Conservation (phyloP, 805 yeast genomes). For the Candida nanaspora region DNA sequence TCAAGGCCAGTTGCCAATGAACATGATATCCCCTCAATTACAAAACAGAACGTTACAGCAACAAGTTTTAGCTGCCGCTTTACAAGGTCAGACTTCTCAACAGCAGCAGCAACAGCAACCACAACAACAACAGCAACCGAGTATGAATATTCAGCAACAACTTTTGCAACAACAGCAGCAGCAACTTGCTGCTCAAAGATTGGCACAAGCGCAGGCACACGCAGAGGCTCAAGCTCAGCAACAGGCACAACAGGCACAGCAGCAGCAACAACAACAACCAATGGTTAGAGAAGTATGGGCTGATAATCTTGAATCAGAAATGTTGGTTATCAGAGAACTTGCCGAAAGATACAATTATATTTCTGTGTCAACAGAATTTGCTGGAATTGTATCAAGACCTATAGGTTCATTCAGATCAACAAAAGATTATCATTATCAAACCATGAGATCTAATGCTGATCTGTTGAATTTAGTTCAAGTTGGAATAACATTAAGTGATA, state of each 20-base stretch:
- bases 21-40: conserved; percentile 28
- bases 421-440: conserved; percentile 91
- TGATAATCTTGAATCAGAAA: conserved; percentile 60
- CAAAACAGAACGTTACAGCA: conserved; percentile 25
- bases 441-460: conserved; percentile 87
- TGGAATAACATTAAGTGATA: conserved; percentile 69
- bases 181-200: conserved; percentile 10
- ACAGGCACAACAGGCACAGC: not conserved
- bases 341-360: conserved; percentile 51
- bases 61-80: conserved; percentile 18
- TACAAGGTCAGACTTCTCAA: conserved; percentile 10
- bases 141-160: conserved; percentile 11
- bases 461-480: conserved; percentile 79
- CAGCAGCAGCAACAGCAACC: conserved; percentile 12
- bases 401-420: conserved; percentile 88
- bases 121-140: conserved; percentile 9
- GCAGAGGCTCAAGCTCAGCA: conserved; percentile 10
- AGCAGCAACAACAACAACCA: conserved; percentile 27
- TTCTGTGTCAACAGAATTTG: conserved; percentile 85
- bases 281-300: conserved; percentile 70
- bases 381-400: conserved; percentile 94
- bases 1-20: conserved; percentile 12
- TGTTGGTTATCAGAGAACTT: conserved; percentile 52
- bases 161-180: conserved; percentile 15
- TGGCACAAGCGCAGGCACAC: conserved; percentile 5